Conservation (phyloP, 768 basidiomycete genomes). For the Heimioporus sp. region DNA sequence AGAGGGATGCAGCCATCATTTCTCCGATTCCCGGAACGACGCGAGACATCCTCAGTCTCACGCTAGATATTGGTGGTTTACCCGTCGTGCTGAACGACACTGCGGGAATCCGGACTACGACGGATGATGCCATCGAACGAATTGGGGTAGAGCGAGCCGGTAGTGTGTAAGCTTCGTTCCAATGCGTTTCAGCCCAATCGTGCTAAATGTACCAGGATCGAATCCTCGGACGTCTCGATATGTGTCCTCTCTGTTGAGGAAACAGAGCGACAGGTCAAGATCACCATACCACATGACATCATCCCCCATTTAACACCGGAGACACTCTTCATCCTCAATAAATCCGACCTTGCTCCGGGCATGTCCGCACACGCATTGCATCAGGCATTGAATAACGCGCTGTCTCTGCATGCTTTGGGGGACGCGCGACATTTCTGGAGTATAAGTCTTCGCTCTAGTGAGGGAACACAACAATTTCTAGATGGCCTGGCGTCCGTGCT, state of each 20-base stretch:
- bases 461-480: conserved; percentile 60
- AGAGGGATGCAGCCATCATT: conserved; percentile 87
- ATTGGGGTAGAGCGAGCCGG: conserved; percentile 80
- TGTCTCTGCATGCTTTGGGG: conserved; percentile 3
- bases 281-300: conserved; percentile 47
- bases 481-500: conserved; percentile 53
- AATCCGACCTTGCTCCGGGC: conserved; percentile 54
- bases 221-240: conserved; percentile 66
- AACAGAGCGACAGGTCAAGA: conserved; percentile 2
- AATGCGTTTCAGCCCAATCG: neutral
- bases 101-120: conserved; percentile 72
- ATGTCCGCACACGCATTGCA: conserved; percentile 5
- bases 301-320: conserved; percentile 46
- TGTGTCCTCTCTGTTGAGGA: conserved; percentile 77
- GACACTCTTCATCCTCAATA: conserved; percentile 79
- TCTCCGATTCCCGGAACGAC: conserved; percentile 88
- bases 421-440: conserved; percentile 44
- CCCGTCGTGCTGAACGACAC: conserved; percentile 84
- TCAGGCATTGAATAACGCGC: conserved; percentile 17
- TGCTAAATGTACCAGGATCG: conserved; percentile 46
- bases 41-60: conserved; percentile 80
- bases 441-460: conserved; percentile 57
- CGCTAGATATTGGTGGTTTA: conserved; percentile 84
- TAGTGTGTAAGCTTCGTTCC: conserved; percentile 49
- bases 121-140: conserved; percentile 65